Conservation (phyloP, 257 asterid species). For the Asclepias syriaca region DNA sequence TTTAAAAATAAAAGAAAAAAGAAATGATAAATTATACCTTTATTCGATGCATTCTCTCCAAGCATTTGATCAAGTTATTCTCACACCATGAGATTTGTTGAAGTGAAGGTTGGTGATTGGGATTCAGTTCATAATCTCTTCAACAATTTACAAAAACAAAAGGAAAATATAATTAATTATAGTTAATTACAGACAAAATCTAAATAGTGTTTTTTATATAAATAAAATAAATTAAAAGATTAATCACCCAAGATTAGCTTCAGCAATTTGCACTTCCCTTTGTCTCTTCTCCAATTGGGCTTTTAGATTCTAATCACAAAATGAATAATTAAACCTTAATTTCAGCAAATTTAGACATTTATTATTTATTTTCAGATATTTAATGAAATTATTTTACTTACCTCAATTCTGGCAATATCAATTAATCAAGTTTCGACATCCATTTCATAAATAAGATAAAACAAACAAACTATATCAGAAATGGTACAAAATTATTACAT, state of each 20-base stretch:
- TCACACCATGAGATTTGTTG: conserved; percentile 60
- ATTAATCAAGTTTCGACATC: neutral
- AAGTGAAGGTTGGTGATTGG: conserved; percentile 43
- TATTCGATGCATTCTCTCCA: conserved; percentile 18
- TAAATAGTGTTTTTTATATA: too few species aligned
- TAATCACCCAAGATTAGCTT: too few species aligned
- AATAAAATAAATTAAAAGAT: too few species aligned
- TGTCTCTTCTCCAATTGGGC: too few species aligned
- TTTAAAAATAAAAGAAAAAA: too few species aligned
- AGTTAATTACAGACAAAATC: too few species aligned
- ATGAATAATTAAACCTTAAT: too few species aligned
- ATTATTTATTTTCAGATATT: too few species aligned
- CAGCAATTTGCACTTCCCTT: too few species aligned
- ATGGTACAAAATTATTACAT: too few species aligned
- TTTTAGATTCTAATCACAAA: too few species aligned
- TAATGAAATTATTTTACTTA: neutral
- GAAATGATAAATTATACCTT: neutral
- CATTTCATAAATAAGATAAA: neutral
- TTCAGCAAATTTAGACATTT: too few species aligned
- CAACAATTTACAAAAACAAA: neutral
- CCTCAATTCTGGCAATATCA: conserved; percentile 1
- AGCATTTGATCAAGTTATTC: conserved; percentile 41
- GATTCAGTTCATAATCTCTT: conserved; percentile 50
- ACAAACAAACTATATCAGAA: neutral
- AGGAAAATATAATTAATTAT: neutral